Base-by-base conservation (phyloP, 2,329 filamentous ascomycete genomes). In the Rhynchosporium graminicola region DNA sequence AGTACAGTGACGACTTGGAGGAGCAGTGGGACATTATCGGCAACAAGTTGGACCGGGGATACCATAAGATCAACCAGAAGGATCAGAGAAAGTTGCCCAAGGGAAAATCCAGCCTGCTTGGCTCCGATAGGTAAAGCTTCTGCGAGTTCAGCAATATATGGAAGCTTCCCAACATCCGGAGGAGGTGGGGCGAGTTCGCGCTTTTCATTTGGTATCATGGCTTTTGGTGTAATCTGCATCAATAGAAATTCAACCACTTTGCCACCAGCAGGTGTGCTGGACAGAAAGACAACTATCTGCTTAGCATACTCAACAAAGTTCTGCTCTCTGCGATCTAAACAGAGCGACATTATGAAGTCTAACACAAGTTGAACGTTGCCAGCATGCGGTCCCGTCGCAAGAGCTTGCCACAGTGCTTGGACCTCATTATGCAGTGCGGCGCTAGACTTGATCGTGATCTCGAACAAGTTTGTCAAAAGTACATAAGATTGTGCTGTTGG, bases 281-380 rank as follows among this genome's bases (percentile, higher is more conserved):
- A 96, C 4, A 99, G 76, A 74, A 97, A 98, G 0, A 99, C 96
- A 15, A 98, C 92, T 58, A 99, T 95, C 75, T 99, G 95, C 78
- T 98, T 99, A 4, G 94, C 94, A 73, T 96, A 97, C 70, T 97
- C 92, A 60, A 99, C 94, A 75, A 97, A 99, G 70, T 97, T 98
- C 72, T 99, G 95, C 75, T 99, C 96, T 55, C 94, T 87, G 38
- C 94, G 87, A 71, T 99, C 95, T 10, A 99, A 80, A 70, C 95
- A 99, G 4, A 98, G 83, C 33, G 87, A 88, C 76, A 99, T 98
- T 76, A 99, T 95, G 73, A 99, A 99, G 74, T 98, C 93, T 0
- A 99, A 83, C 12, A 98, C 91, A 40, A 99, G 80, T 61, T 96
- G 91, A 10, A 99, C 95, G 71, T 99, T 99, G 26, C 93, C 94